Base-by-base conservation (phyloP, 805 yeast genomes). In the Tetrapisispora phaffii region DNA sequence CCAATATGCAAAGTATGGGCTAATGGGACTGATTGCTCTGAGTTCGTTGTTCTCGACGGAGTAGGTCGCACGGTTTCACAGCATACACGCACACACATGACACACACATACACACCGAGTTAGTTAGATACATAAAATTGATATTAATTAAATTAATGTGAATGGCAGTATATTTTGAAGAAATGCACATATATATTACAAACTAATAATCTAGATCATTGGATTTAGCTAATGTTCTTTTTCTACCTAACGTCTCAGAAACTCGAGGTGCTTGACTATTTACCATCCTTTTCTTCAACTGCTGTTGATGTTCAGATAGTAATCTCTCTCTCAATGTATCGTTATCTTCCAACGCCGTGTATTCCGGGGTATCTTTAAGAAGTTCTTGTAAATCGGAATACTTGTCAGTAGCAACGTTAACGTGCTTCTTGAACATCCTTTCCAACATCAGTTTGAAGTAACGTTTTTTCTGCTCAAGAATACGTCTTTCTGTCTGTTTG, bases 21-120 rank as follows among this genome's bases (percentile, higher is more conserved):
- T 90, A 58, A 66, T 93, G 56, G 96, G 86, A 0, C 58, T 82
- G 26, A 69, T 89, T 67, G 89, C 82, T 2, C 43, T 90, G 20
- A 72, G 87, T 17, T 76, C 95, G 1, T 61, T 89, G 44, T 58
- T 87, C 19, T 71, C 73, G 42, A 70, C 72, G 33, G 87, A 82
- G 49, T 75, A 63, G 22, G 17, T 23, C 36, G 19, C 15, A 15
- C 7, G n/a, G n/a, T n/a, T n/a, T n/a, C n/a, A n/a, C n/a, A n/a
- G n/a, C 31, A 33, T 40, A 35, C 16, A 28, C 34, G 16, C 26
- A 36, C 35, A 36, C 31, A 26, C 21, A 23, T 31, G 28, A n/a
- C n/a, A n/a, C 16, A 20, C 31, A 35, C 33, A 21, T 39, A 31
- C 20, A 34, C n/a, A 22, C 23, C 6, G 10, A 20, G 15, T 5